These are phyloP conservation scores for Phytopythium mirpurense DNA, from an alignment of 352 stramenopile genomes.

Conservation along the genomic window DNA sequence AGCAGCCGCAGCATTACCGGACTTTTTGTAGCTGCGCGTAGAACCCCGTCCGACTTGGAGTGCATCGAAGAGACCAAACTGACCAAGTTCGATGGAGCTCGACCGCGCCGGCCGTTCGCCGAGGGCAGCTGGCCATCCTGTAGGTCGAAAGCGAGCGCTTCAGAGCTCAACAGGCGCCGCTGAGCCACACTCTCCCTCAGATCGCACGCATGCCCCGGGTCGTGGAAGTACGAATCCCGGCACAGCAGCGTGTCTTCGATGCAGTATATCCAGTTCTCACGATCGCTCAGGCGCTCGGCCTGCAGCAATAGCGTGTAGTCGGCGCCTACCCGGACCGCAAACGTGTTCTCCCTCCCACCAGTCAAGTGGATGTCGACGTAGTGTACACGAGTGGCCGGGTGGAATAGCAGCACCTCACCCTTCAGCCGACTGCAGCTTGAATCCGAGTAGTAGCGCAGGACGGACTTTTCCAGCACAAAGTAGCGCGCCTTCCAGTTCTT, in stretches of 20 bases:
- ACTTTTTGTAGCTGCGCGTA: slow-evolving; percentile 13
- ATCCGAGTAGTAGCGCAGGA: slow-evolving; percentile 66
- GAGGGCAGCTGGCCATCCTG: background rate
- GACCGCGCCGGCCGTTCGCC: background rate
- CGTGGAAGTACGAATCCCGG: slow-evolving; percentile 60
- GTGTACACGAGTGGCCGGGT: slow-evolving; percentile 56
- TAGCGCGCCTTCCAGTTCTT: slow-evolving; percentile 81
- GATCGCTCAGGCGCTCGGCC: slow-evolving; percentile 44
- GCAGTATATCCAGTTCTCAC: slow-evolving; percentile 79
- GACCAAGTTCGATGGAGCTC: background rate
- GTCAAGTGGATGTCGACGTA: slow-evolving; percentile 65
- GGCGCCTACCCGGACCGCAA: slow-evolving; percentile 52
- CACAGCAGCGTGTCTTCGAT: slow-evolving; percentile 72
- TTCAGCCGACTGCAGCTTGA: slow-evolving; percentile 46
- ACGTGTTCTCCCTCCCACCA: slow-evolving; percentile 44
- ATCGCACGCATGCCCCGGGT: slow-evolving; percentile 31
- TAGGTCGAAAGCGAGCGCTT: slow-evolving; percentile 35
- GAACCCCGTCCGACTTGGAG: slow-evolving; percentile 27
- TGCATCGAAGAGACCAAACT: slow-evolving; percentile 22
- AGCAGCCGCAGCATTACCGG: slow-evolving; percentile 16
- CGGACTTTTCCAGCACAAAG: slow-evolving; percentile 65
- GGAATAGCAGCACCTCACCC: slow-evolving; percentile 74
- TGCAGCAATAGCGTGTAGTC: slow-evolving; percentile 64
- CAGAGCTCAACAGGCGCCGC: slow-evolving; percentile 47
- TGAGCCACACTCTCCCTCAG: slow-evolving; percentile 50